Evolutionary conservation across 1,139 yeast genomes (phyloP).

Genomic region (Hansenula sp.): DNA sequence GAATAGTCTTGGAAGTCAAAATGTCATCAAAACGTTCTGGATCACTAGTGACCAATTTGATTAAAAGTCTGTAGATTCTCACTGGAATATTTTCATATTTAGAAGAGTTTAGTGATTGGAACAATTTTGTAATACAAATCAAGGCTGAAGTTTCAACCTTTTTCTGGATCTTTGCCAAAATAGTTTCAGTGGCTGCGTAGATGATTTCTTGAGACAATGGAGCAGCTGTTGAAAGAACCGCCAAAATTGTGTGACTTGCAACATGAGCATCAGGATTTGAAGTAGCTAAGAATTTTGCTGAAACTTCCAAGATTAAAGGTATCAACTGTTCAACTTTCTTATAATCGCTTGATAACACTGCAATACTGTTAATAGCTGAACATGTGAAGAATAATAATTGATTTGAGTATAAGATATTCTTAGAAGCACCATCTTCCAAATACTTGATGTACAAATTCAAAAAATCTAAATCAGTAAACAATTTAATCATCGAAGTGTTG

Average conservation of each 20-base stretch:
- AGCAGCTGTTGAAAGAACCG: constrained; percentile 72
- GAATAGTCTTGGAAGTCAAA: constrained; percentile 18
- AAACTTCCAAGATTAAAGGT: constrained; percentile 53
- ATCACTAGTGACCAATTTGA: constrained; percentile 22
- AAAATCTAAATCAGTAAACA: constrained; percentile 67
- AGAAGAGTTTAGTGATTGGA: constrained; percentile 34
- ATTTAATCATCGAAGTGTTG: constrained; percentile 62
- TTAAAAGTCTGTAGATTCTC: constrained; percentile 29
- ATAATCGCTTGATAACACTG: constrained; percentile 39
- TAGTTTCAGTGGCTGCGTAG: constrained; percentile 66
- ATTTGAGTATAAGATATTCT: constrained; percentile 57
- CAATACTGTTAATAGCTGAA: constrained; percentile 61
- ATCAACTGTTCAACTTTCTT: constrained; percentile 35
- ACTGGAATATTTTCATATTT: constrained; percentile 34
- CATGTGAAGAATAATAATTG: constrained; percentile 78
- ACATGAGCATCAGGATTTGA: constrained; percentile 63
- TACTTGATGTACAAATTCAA: constrained; percentile 61
- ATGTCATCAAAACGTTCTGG: constrained; percentile 21
- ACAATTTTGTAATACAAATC: constrained; percentile 31
- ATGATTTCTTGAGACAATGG: constrained; percentile 62
- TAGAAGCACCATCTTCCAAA: constrained; percentile 48
- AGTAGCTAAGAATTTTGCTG: constrained; percentile 49
- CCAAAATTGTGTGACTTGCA: constrained; percentile 76
- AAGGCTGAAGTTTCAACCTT: constrained; percentile 35
- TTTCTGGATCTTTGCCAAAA: constrained; percentile 43